phyloP scores from a whole-genome alignment of 257 asterid genomes.

The Orobanche coerulescens region DNA sequence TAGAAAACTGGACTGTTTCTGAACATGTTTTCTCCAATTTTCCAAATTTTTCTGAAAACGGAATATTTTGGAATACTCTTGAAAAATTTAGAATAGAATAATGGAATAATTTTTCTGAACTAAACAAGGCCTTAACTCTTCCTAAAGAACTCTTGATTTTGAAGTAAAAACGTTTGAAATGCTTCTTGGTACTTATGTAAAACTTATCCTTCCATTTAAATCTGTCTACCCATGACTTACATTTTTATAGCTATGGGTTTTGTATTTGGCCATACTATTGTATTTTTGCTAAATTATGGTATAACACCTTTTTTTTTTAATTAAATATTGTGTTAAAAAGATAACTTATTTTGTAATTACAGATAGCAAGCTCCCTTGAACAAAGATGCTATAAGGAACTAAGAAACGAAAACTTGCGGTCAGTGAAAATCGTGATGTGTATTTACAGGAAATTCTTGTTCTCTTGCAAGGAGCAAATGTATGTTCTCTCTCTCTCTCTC shows the following conservation, averaged over 20 bases:
- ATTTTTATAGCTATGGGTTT: not conserved
- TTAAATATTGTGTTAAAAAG: slow-evolving; percentile 10
- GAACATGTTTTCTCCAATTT: no score
- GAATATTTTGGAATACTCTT: no score
- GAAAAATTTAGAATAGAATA: no score
- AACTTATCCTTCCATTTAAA: not conserved
- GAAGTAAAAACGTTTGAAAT: not conserved
- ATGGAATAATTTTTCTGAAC: no score
- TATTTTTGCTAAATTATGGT: not conserved
- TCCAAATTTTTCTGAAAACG: no score
- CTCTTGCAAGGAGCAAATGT: slow-evolving; percentile 95
- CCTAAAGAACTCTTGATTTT: no score
- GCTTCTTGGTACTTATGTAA: not conserved
- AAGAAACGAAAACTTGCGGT: slow-evolving; percentile 62
- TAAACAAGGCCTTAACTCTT: no score
- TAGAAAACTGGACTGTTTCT: no score
- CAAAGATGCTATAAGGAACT: slow-evolving; percentile 94
- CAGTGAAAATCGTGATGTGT: slow-evolving; percentile 70
- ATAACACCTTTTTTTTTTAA: slow-evolving; percentile 6
- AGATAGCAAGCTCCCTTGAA: slow-evolving; percentile 85
- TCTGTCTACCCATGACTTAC: not conserved
- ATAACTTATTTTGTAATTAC: slow-evolving; percentile 19
- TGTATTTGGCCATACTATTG: not conserved
- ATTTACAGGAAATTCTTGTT: slow-evolving; percentile 73
- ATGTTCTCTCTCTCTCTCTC: slow-evolving; percentile 23